A percentile compares a stretch with the other conserved stretches of the same genome.
phyloP scores from a whole-genome alignment of 2,329 filamentous ascomycete species.

The Gnomoniopsis sp. region DNA sequence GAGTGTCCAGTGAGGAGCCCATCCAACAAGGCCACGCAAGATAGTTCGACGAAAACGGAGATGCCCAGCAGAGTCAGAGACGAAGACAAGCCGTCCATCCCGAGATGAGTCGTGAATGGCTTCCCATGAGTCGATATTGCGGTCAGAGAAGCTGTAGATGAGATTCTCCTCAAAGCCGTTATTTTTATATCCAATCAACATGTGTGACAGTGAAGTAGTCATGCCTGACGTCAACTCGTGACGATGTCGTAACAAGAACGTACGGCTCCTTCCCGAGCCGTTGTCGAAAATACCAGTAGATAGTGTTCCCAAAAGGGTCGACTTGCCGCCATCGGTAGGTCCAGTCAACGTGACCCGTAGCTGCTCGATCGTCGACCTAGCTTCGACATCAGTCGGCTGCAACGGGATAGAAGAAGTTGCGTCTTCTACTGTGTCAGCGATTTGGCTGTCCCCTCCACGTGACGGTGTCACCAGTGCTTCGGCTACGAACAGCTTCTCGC shows the following conservation, averaged over 20 bases:
- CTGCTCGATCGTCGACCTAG: slow-evolving; percentile 60
- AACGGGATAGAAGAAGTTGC: slow-evolving; percentile 20
- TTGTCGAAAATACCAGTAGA: slow-evolving; percentile 89
- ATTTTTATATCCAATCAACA: slow-evolving; percentile 77
- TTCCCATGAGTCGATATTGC: slow-evolving; percentile 87
- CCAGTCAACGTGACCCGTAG: slow-evolving; percentile 84
- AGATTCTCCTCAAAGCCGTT: slow-evolving; percentile 27
- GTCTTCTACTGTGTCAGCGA: slow-evolving; percentile 13
- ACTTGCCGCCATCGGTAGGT: slow-evolving; percentile 88
- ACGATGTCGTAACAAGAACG: slow-evolving; percentile 85
- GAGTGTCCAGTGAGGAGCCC: slow-evolving; percentile 91
- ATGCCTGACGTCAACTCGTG: slow-evolving; percentile 90
- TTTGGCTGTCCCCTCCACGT: slow-evolving; percentile 11
- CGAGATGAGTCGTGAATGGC: slow-evolving; percentile 83
- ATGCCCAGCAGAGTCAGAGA: slow-evolving; percentile 90
- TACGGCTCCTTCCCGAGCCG: slow-evolving; percentile 81
- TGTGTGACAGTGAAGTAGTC: slow-evolving; percentile 92
- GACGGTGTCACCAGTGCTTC: slow-evolving; percentile 81
- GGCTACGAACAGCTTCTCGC: slow-evolving; percentile 74
- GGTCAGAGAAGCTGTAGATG: slow-evolving; percentile 80
- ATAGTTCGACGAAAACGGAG: slow-evolving; percentile 87
- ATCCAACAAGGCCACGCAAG: slow-evolving; percentile 84
- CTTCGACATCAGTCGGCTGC: slow-evolving; percentile 8
- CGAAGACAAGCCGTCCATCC: slow-evolving; percentile 73
- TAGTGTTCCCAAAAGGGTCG: slow-evolving; percentile 81